phyloP scores from a whole-genome alignment of 73 alveolate species.

The Effrenium voratum region DNA sequence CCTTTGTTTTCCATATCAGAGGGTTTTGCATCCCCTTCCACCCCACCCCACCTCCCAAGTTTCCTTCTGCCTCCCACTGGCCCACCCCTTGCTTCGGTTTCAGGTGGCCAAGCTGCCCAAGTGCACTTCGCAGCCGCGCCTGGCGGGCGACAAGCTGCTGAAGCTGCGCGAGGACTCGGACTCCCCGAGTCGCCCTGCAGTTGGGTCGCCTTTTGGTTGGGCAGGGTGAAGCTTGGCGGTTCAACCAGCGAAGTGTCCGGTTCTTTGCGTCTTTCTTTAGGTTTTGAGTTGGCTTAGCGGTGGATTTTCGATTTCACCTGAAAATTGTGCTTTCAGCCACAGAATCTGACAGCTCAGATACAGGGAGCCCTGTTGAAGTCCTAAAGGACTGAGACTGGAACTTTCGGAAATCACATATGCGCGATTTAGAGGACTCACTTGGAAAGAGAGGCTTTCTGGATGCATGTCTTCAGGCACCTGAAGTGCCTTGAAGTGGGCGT shows the following conservation, averaged over 20 bases:
- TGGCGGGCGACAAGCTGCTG: conserved; percentile 73
- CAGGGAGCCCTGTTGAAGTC: not conserved
- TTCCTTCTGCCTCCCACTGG: not conserved
- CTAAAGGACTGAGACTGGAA: too few species aligned
- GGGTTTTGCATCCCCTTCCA: not conserved
- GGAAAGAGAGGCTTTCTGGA: too few species aligned
- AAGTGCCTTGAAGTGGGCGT: too few species aligned
- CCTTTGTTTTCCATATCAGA: too few species aligned
- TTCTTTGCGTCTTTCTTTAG: too few species aligned
- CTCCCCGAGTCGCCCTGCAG: not conserved
- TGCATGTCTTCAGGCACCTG: too few species aligned
- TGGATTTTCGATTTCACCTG: too few species aligned
- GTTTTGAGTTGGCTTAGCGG: too few species aligned
- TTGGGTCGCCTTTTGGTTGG: not conserved
- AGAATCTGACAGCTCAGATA: not conserved
- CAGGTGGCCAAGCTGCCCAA: conserved; percentile 42
- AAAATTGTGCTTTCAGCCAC: too few species aligned
- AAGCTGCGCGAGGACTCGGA: conserved; percentile 53
- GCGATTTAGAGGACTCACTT: too few species aligned
- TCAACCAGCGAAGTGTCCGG: too few species aligned
- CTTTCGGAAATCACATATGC: too few species aligned
- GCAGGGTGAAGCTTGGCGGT: not conserved
- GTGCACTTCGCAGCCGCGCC: conserved; percentile 65
- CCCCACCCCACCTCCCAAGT: not conserved
- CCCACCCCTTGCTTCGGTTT: not conserved